Evolutionary conservation across 495 filamentous ascomycete genomes (phyloP).

Genomic region (Baudoinia panamericana): DNA sequence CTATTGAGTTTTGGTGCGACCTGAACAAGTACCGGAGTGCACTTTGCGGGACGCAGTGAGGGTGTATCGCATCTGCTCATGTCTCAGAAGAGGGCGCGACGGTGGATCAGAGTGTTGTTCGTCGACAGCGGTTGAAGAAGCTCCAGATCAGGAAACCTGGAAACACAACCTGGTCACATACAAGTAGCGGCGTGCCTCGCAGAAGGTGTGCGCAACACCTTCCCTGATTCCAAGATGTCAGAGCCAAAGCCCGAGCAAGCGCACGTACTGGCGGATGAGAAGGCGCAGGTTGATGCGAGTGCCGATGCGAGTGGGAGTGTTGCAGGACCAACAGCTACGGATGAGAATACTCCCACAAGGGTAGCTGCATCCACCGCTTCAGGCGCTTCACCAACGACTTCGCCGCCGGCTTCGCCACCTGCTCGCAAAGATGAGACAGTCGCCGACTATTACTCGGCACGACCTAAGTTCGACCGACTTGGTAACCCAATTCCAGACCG

Average conservation of each 20-base stretch:
- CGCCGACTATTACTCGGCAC: constrained; percentile 15
- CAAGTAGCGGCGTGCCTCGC: too few species aligned
- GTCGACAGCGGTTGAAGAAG: too few species aligned
- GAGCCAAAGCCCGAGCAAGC: constrained; percentile 2
- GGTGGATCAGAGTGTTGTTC: too few species aligned
- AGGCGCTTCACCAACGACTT: constrained; percentile 7
- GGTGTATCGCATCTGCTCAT: too few species aligned
- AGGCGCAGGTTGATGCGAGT: background rate
- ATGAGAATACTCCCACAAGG: background rate
- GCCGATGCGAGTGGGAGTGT: background rate
- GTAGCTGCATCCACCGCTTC: constrained; percentile 3
- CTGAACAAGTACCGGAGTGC: too few species aligned
- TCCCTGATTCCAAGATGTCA: background rate
- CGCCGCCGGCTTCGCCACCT: constrained; percentile 16
- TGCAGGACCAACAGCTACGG: background rate
- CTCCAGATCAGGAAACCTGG: too few species aligned
- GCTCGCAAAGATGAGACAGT: background rate
- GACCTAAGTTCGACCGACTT: constrained; percentile 14
- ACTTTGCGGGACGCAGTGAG: too few species aligned
- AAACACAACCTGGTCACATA: too few species aligned
- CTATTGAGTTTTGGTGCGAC: too few species aligned
- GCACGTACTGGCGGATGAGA: constrained; percentile 6
- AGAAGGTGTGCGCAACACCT: too few species aligned
- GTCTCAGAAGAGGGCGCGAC: too few species aligned
- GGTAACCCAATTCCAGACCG: constrained; percentile 22